Evolutionary conservation across 129 eudicot genomes (phyloP), one percentile per base, ranked within the genome.

Genomic region (Gnaphalium uliginosum): DNA sequence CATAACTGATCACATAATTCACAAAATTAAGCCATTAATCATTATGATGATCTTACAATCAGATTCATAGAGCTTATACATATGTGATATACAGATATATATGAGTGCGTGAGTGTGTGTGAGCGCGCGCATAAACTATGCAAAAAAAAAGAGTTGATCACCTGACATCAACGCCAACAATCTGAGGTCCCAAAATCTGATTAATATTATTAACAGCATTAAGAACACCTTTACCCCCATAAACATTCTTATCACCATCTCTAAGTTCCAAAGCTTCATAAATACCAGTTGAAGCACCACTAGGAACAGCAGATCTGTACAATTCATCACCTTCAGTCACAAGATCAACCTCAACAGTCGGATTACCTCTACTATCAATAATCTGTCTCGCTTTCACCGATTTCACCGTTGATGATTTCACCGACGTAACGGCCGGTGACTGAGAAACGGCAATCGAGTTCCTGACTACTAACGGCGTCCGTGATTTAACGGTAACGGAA

Each of bases 251-350:
- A 81, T 90, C 98, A 25, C 91, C 98, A 63, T 93, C 98, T 76
- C 98, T 84, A n/a, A 93, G 87, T 86, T 93, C 98, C 82, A 93
- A 85, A 37, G 98, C 98, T 85, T 93, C 98, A 33, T 93, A 93
- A 68, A 93, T 93, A 75, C 98, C 98, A 1, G 98, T 93, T 26
- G 96, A 90, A 19, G 98, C 98, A 3, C 98, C 98, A 80, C 96
- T 90, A 0, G 98, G 98, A n/a, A 93, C 98, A 1, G 98, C 98
- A 15, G 98, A 90, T 72, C 98, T 78, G 79, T 85, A 86, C 0
- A 90, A 84, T 19, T 81, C 87, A 65, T 78, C 96, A 59, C 27
- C 66, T 4, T 8, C 66, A 19, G 97, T 90, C 32, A 87, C 86
- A 14, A 93, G 83, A 81, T 93, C 98, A 71, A 93, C 98, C 84